Conservation (phyloP, 179 eudicot species). For the Gypsophila paniculata region DNA sequence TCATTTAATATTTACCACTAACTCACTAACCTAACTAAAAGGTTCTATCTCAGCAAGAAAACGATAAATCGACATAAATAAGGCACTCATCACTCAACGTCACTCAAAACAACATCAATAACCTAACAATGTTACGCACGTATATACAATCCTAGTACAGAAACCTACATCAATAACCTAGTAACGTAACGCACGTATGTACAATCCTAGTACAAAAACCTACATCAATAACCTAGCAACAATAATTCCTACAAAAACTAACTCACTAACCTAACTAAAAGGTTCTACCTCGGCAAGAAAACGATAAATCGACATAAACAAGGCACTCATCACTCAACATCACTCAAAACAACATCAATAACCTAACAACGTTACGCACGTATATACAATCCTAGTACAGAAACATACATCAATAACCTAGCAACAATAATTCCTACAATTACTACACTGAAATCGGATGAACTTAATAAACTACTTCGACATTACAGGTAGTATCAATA, state of each 20-base stretch:
- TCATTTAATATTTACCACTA: background rate
- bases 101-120: background rate
- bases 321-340: background rate
- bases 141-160: background rate
- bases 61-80: background rate
- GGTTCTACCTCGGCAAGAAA: background rate
- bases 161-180: background rate
- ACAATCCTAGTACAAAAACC: background rate
- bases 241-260: background rate
- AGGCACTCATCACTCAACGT: background rate
- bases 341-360: background rate
- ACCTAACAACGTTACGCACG: background rate
- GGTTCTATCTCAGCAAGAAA: background rate
- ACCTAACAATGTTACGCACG: background rate
- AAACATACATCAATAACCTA: background rate
- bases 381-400: background rate
- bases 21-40: background rate
- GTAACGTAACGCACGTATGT: background rate
- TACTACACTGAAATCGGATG: background rate
- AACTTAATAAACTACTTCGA: background rate
- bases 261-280: background rate
- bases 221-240: background rate
- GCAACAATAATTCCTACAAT: too few species aligned
- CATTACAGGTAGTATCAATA: background rate
- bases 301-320: background rate